Percentiles rank a stretch among this genome's conserved stretches.
phyloP scores from a whole-genome alignment of 352 stramenopile genomes.

The Globisporangium parvum region DNA sequence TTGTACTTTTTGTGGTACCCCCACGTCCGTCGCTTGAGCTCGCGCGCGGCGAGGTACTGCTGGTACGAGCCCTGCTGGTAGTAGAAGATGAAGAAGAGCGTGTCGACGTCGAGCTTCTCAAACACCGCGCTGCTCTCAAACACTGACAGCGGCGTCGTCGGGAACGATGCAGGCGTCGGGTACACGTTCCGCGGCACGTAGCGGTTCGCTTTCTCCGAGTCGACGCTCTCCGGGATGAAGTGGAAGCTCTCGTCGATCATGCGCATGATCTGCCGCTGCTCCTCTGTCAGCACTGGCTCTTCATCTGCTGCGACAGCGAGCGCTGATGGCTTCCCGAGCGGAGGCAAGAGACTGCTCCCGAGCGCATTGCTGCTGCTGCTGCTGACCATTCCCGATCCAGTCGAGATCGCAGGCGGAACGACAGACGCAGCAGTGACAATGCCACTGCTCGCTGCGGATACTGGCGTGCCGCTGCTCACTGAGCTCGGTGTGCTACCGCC shows the following conservation, averaged over 20 bases:
- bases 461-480: background rate
- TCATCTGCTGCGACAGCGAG: constrained; percentile 19
- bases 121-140: constrained; percentile 95
- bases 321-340: constrained; percentile 6
- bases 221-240: constrained; percentile 84
- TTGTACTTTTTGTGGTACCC: constrained; percentile 99
- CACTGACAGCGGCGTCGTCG: constrained; percentile 80
- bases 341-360: constrained; percentile 4
- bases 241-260: constrained; percentile 89
- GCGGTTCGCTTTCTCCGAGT: constrained; percentile 87
- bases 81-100: constrained; percentile 99
- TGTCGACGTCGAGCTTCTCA: constrained; percentile 97
- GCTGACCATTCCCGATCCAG: background rate
- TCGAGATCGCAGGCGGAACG: background rate
- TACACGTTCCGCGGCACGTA: constrained; percentile 96
- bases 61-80: constrained; percentile 98
- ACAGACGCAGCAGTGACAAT: constrained; percentile 11
- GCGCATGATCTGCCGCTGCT: constrained; percentile 72
- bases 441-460: background rate
- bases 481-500: constrained; percentile 14
- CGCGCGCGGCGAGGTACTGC: constrained; percentile 96
- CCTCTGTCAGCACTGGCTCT: constrained; percentile 56
- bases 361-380: constrained; percentile 5
- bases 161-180: constrained; percentile 87
- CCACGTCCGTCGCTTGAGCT: constrained; percentile 99